Conservation (phyloP, 2,329 filamentous ascomycete species). For the Tolypocladium paradoxum region DNA sequence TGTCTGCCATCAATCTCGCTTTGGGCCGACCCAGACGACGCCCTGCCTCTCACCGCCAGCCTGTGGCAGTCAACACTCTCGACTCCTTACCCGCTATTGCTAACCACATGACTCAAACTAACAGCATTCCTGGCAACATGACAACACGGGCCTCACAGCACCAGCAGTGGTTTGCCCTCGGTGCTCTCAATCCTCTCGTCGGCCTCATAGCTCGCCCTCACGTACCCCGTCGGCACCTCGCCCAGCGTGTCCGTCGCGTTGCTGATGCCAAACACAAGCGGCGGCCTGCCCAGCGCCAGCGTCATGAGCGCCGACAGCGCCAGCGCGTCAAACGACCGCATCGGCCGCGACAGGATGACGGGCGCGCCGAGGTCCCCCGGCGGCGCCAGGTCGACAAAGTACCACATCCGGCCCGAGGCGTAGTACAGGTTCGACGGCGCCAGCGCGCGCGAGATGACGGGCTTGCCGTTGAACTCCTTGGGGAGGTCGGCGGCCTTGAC, state of each 20-base stretch:
- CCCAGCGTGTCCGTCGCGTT: constrained; percentile 5
- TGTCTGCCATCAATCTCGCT: no score
- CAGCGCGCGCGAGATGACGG: constrained; percentile 7
- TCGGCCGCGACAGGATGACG: constrained; percentile 5
- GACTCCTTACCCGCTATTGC: no score
- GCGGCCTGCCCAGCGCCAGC: constrained; percentile 5
- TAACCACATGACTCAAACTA: no score
- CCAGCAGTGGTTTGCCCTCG: constrained; percentile 1
- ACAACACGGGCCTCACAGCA: not conserved
- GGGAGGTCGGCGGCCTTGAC: not conserved
- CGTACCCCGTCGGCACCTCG: constrained; percentile 6
- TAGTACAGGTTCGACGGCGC: constrained; percentile 8
- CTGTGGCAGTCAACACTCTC: no score
- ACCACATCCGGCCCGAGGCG: constrained; percentile 9
- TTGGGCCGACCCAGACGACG: no score
- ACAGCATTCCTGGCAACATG: not conserved
- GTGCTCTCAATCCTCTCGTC: constrained; percentile 2
- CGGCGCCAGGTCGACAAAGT: constrained; percentile 8
- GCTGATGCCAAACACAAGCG: constrained; percentile 7
- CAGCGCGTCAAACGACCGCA: constrained; percentile 9
- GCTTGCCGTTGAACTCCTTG: constrained; percentile 2
- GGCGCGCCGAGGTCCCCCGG: not conserved
- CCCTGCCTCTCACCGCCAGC: no score
- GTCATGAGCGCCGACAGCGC: constrained; percentile 7
- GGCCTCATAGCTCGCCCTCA: constrained; percentile 5